Evolutionary conservation across 805 yeast species (phyloP), one percentile per base, ranked within the genome.

Genomic region (Kazachstania viticola): DNA sequence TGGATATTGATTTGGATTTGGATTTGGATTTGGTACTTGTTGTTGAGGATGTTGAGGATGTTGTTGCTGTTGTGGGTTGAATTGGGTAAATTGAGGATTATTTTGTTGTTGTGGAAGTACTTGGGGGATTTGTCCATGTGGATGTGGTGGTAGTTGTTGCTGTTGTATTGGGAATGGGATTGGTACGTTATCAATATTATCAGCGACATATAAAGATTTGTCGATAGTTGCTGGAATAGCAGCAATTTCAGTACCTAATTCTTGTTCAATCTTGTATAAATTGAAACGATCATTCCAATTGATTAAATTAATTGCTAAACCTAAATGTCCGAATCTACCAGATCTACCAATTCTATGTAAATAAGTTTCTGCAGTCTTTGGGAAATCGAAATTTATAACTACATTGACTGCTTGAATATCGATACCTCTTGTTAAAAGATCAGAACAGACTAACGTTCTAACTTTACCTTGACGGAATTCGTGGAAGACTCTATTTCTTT

Each of bases 351-450:
- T 91, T 71, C 97, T 81, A 65, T 91, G 98, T 48, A 91, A 71
- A 57, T 91, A 91, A 25, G 97, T 91, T 60, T 91, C 98, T 6
- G 97, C 96, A 33, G 79, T 84, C 60, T 88, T 88, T 39, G 98
- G 98, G 79, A 91, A 91, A 60, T 91, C 98, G 57, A 91, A 91
- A 64, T 91, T 91, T 50, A 91, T 82, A 30, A 91, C 98, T 29
- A 91, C 97, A 54, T 91, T 91, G 42, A 91, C 98, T 5, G 97
- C 97, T 62, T 91, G 97, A 49, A 91, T 88, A 69, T 91, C 98
- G 50, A 91, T 91, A 72, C 98, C 97, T 69, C 97, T 81, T 19
- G 97, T 88, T 42, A 91, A 71, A 40, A 91, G 68, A 64, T 91
- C 98, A 1, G 97, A 82, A 63, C 98, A 91, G 25, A 91, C 98